phyloP scores from a whole-genome alignment of 257 asterid genomes.

The Plantago major region DNA sequence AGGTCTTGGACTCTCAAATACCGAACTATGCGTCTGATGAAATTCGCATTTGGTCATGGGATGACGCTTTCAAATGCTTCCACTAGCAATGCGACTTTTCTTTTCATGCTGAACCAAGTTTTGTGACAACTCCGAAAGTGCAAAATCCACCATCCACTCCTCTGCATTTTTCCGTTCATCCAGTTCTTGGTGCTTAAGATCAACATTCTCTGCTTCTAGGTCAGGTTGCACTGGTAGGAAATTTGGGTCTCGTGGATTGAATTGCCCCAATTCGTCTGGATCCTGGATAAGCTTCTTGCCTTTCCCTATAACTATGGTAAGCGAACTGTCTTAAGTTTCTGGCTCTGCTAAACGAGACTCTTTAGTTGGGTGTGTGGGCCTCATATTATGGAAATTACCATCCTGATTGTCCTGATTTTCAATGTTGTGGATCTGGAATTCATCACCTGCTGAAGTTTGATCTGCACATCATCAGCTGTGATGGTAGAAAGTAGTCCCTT shows the following conservation, averaged over 20 bases:
- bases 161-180: conserved; percentile 66
- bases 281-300: conserved; percentile 31
- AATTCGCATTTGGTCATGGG: conserved; percentile 46
- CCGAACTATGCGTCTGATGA: conserved; percentile 28
- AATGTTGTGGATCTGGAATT: neutral
- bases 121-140: conserved; percentile 67
- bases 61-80: conserved; percentile 81
- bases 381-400: conserved; percentile 6
- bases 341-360: conserved; percentile 16
- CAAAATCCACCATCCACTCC: conserved; percentile 91
- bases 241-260: conserved; percentile 77
- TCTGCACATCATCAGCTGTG: neutral
- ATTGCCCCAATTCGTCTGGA: conserved; percentile 33
- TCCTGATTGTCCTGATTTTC: conserved; percentile 10
- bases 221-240: conserved; percentile 57
- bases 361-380: conserved; percentile 5
- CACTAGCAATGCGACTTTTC: conserved; percentile 69
- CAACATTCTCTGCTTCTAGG: conserved; percentile 67
- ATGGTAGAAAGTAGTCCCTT: neutral
- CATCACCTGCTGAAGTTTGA: conserved; percentile 16
- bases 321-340: conserved; percentile 19
- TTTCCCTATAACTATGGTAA: conserved; percentile 15
- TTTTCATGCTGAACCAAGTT: conserved; percentile 79
- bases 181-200: conserved; percentile 69
- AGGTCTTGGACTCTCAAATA: conserved; percentile 32